Evolutionary conservation across 2,329 filamentous ascomycete species (phyloP).

Genomic region (Coleophoma eucalyptorum): DNA sequence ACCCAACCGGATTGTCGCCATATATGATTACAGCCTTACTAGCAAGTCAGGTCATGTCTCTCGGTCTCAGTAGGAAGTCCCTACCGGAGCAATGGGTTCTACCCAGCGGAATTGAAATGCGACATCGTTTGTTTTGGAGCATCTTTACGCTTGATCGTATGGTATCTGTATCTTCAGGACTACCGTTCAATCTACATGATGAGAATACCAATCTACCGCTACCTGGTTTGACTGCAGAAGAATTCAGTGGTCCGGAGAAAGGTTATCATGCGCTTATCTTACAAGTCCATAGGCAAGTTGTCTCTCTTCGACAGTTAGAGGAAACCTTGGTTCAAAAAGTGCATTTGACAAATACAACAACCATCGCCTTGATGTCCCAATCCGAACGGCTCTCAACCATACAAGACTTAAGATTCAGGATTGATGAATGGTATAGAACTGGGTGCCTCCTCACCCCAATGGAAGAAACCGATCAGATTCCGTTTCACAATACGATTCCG

Average conservation of each 20-base stretch:
- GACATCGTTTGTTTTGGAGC: conserved; percentile 40
- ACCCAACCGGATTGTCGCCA: neutral
- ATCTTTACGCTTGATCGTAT: conserved; percentile 42
- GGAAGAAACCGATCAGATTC: conserved; percentile 1
- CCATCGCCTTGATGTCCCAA: conserved; percentile 37
- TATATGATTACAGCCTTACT: conserved; percentile 1
- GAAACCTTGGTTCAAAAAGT: conserved; percentile 34
- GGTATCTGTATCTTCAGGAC: conserved; percentile 37
- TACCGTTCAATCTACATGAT: conserved; percentile 35
- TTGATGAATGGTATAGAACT: conserved; percentile 1
- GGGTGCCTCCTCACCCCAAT: neutral
- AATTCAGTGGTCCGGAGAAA: conserved; percentile 37
- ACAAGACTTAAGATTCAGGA: neutral
- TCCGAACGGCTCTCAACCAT: conserved; percentile 35
- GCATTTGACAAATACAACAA: conserved; percentile 43
- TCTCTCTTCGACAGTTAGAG: conserved; percentile 39
- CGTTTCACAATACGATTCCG: neutral
- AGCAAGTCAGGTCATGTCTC: neutral
- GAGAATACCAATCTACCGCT: conserved; percentile 36
- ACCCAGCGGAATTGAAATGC: conserved; percentile 23
- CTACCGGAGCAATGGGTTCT: conserved; percentile 30
- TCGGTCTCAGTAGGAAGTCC: neutral
- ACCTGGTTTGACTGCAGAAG: conserved; percentile 39
- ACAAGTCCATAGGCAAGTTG: conserved; percentile 41
- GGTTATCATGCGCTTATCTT: conserved; percentile 34